A percentile compares a stretch with the other conserved stretches of the same genome.
Conservation (phyloP, 352 stramenopile species). For the Globisporangium abappressorium region DNA sequence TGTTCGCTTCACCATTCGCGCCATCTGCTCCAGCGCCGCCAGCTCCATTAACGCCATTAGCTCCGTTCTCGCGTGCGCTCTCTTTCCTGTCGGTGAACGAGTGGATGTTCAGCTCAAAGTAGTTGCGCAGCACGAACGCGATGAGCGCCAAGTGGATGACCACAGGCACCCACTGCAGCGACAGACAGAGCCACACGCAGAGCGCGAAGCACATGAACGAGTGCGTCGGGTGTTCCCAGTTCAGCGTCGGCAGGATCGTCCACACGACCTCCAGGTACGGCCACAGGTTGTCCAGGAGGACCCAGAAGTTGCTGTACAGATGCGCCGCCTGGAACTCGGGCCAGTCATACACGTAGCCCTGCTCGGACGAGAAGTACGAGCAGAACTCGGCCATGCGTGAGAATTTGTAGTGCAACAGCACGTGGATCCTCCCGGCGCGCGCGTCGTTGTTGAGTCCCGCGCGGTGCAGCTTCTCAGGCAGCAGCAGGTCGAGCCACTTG, state of each 20-base stretch:
- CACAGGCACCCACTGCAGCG: slow-evolving; percentile 78
- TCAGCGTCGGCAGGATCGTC: slow-evolving; percentile 80
- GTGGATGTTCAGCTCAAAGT: slow-evolving; percentile 84
- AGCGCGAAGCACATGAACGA: slow-evolving; percentile 85
- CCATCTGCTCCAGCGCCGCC: slow-evolving; percentile 10
- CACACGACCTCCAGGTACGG: slow-evolving; percentile 83
- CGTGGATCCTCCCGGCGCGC: slow-evolving; percentile 75
- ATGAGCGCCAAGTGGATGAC: slow-evolving; percentile 79
- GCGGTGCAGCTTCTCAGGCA: slow-evolving; percentile 78
- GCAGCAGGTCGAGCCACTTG: slow-evolving; percentile 82
- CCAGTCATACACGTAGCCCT: slow-evolving; percentile 76
- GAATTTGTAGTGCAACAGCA: slow-evolving; percentile 87
- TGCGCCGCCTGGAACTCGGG: slow-evolving; percentile 78
- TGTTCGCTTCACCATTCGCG: slow-evolving; percentile 30
- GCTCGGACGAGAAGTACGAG: slow-evolving; percentile 74
- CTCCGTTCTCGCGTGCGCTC: neutral
- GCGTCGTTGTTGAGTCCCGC: slow-evolving; percentile 81
- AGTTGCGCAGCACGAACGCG: slow-evolving; percentile 77
- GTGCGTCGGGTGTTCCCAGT: slow-evolving; percentile 83
- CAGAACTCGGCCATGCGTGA: slow-evolving; percentile 82
- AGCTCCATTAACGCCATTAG: neutral
- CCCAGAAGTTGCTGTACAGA: slow-evolving; percentile 87
- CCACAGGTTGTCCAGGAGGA: slow-evolving; percentile 80
- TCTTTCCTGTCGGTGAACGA: slow-evolving; percentile 69
- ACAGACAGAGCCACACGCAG: slow-evolving; percentile 80